A percentile compares a stretch with the other conserved stretches of the same genome.
These are phyloP conservation scores for Austroboletus eburneus DNA, from an alignment of 768 basidiomycete species.

Conservation along the genomic window DNA sequence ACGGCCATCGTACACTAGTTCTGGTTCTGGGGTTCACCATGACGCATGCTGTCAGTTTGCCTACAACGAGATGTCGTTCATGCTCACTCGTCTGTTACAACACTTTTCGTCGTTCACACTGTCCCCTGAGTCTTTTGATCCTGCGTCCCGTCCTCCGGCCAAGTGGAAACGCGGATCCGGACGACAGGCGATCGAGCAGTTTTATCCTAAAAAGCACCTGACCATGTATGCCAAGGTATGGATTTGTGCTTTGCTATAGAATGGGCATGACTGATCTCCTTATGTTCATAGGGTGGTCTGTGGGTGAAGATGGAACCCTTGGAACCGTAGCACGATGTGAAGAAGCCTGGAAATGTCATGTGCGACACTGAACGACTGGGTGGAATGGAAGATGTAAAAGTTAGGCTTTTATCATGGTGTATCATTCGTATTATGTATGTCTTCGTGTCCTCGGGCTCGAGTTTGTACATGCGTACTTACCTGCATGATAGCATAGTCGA, in stretches of 20 bases:
- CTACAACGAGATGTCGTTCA: constrained; percentile 33
- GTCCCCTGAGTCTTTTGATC: constrained; percentile 27
- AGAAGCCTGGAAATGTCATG: no score
- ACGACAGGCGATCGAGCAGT: constrained; percentile 23
- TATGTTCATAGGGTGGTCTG: constrained; percentile 43
- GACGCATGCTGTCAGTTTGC: constrained; percentile 28
- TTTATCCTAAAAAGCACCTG: constrained; percentile 27
- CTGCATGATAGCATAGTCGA: no score
- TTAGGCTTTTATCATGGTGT: no score
- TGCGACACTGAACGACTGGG: no score
- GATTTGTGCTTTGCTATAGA: neutral
- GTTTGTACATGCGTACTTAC: no score
- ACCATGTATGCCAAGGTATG: constrained; percentile 38
- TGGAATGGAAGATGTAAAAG: no score
- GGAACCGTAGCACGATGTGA: constrained; percentile 4
- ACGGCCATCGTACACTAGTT: neutral
- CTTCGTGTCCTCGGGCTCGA: no score
- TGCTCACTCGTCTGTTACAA: constrained; percentile 29
- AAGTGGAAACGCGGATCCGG: constrained; percentile 25
- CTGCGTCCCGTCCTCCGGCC: constrained; percentile 22
- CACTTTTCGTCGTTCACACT: constrained; percentile 22
- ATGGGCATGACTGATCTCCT: neutral
- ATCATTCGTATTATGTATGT: no score
- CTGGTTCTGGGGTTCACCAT: constrained; percentile 1
- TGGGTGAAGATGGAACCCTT: constrained; percentile 42